Conservation (phyloP, 2,329 filamentous ascomycete genomes). For the Ceratocystis diversiconidia region DNA sequence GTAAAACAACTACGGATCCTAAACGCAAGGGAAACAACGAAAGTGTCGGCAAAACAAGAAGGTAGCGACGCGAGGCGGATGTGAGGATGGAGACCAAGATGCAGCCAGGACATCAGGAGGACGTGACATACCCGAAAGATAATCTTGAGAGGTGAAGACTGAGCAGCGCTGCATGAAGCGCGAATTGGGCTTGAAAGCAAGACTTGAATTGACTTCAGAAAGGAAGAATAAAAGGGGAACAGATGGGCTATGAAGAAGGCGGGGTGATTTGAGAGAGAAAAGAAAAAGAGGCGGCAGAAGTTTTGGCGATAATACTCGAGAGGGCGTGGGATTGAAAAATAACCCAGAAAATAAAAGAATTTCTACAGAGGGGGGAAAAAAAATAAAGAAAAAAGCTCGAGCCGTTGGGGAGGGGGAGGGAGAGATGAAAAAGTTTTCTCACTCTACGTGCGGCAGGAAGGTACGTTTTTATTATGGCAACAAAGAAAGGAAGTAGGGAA, state of each 20-base stretch:
- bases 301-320: conserved; percentile 9
- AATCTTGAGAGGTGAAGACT: conserved; percentile 78
- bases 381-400: neutral
- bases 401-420: neutral
- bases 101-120: conserved; percentile 26
- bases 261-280: conserved; percentile 5
- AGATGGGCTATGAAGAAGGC: conserved; percentile 18
- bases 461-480: neutral
- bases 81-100: conserved; percentile 3
- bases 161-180: conserved; percentile 74
- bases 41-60: conserved; percentile 13
- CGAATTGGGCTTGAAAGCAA: conserved; percentile 34
- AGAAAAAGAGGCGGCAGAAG: conserved; percentile 9
- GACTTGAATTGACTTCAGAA: conserved; percentile 21
- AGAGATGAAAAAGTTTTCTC: conserved; percentile 13
- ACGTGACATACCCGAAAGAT: conserved; percentile 53
- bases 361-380: conserved; percentile 3
- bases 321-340: conserved; percentile 12
- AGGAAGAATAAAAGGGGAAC: conserved; percentile 5
- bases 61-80: conserved; percentile 17
- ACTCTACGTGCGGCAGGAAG: neutral
- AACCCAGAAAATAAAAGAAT: conserved; percentile 8
- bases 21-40: neutral
- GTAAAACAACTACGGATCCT: neutral
- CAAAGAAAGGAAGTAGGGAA: conserved; percentile 9